Evolutionary conservation across 305 asterid genomes (phyloP), one percentile per base, ranked within the genome.

Genomic region (Ruellia speciosa): DNA sequence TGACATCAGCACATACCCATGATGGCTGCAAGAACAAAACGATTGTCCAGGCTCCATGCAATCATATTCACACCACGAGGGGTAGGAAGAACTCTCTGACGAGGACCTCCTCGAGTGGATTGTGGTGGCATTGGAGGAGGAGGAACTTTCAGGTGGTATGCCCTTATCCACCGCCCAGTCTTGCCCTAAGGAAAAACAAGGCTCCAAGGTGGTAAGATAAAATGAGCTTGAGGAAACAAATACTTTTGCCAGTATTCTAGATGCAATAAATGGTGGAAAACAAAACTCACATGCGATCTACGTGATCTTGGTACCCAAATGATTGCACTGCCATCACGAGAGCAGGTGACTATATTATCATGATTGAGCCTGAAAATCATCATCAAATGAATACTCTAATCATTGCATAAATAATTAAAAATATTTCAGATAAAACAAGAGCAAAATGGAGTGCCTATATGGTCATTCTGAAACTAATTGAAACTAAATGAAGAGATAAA

Each of bases 1-100:
- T 18, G 3, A 18, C 4, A 9, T 53, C 17, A 62, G 52, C 63
- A 58, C 81, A 53, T 80, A 92, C 99, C 99, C 99, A 92, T 92
- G 51, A 92, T 92, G 77, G 99, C 97, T 71, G 99, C 99, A 71
- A 92, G 99, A 59, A 92, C 99, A 74, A 88, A 92, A 56, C 99
- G 97, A 72, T 92, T 88, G 77, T 92, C 99, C 70, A 92, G 71
- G 72, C 99, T 92, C 99, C 99, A 92, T 47, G 85, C 87, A 53
- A 92, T 86, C 97, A 92, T 92, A 78, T 92, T 88, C 66, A 92
- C 99, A 65, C 99, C 99, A 63, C 99, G 96, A 54, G 99, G 97
- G 51, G 99, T 84, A 56, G 99, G 99, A 75, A 88, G 85, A 69
- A 88, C 76, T 75, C 99, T 86, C 69, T 88, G 96, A 53, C 99